These are phyloP conservation scores for Scedosporium dehoogii DNA, from an alignment of 2,329 filamentous ascomycete genomes.

Conservation along the genomic window DNA sequence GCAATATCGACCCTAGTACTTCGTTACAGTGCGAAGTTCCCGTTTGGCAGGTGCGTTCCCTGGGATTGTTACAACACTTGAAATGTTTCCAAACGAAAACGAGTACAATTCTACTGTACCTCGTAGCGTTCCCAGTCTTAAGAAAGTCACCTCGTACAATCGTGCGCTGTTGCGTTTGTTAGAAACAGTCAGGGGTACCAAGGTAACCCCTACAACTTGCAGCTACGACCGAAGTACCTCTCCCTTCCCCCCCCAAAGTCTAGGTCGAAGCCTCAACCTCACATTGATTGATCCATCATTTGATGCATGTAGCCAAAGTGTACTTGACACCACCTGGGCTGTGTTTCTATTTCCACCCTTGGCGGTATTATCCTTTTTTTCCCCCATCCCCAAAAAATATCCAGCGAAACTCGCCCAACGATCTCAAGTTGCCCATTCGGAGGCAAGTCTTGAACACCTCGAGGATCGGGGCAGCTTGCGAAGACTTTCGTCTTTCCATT, in stretches of 20 bases:
- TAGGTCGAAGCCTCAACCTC: not conserved
- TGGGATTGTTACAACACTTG: not conserved
- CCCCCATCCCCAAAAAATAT: not conserved
- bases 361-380: conserved; percentile 2
- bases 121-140: too few species aligned
- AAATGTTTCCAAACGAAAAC: not conserved
- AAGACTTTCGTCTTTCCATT: not conserved
- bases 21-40: not conserved
- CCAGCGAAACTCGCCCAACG: conserved; percentile 1
- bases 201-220: too few species aligned
- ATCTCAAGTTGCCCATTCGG: not conserved
- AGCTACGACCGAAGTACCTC: too few species aligned
- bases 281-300: not conserved
- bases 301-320: too few species aligned
- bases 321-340: not conserved
- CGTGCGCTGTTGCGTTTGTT: too few species aligned
- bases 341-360: not conserved
- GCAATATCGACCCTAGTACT: not conserved
- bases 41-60: not conserved
- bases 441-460: conserved; percentile 1
- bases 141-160: too few species aligned
- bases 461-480: not conserved
- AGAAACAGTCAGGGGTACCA: too few species aligned
- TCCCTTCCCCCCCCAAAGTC: not conserved
- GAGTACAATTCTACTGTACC: not conserved